Evolutionary conservation across 768 basidiomycete genomes (phyloP).

Genomic region (Mycena rebaudengoi): DNA sequence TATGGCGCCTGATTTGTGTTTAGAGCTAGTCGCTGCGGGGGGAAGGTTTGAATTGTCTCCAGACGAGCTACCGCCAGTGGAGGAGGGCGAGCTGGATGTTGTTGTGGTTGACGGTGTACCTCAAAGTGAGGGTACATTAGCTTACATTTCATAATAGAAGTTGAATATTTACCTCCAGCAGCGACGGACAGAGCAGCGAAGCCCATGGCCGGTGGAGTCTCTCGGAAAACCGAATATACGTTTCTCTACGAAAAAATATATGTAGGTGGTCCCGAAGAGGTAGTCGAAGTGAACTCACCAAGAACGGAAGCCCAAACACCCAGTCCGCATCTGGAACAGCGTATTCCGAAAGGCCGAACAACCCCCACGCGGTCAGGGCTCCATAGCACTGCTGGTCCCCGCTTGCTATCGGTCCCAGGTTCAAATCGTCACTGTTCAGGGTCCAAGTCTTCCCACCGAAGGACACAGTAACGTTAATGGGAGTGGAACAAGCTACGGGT

Average conservation of each 20-base stretch:
- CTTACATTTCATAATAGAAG: conserved; percentile 3
- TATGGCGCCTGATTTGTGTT: neutral
- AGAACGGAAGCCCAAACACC: conserved; percentile 4
- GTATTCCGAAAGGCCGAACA: neutral
- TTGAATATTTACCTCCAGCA: conserved; percentile 3
- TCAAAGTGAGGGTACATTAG: conserved; percentile 1
- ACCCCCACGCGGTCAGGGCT: conserved; percentile 4
- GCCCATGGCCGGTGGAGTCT: conserved; percentile 1
- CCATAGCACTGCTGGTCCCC: conserved; percentile 4
- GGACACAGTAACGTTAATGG: conserved; percentile 1
- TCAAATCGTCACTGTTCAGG: neutral
- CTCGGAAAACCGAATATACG: conserved; percentile 5
- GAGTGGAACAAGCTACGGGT: conserved; percentile 7
- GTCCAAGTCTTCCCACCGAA: conserved; percentile 4
- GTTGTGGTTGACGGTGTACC: conserved; percentile 6
- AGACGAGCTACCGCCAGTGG: conserved; percentile 1
- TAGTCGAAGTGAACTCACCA: neutral
- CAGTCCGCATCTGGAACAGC: conserved; percentile 7
- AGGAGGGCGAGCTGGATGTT: neutral
- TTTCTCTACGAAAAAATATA: conserved; percentile 1
- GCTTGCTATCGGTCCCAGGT: conserved; percentile 3
- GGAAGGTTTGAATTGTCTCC: neutral
- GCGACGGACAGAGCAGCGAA: conserved; percentile 4
- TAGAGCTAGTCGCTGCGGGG: conserved; percentile 1
- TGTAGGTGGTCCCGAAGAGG: neutral